Percentiles rank a stretch among this genome's conserved stretches.
Evolutionary conservation across 495 filamentous ascomycete species (phyloP).

Genomic region (Friedmanniomyces simplex): DNA sequence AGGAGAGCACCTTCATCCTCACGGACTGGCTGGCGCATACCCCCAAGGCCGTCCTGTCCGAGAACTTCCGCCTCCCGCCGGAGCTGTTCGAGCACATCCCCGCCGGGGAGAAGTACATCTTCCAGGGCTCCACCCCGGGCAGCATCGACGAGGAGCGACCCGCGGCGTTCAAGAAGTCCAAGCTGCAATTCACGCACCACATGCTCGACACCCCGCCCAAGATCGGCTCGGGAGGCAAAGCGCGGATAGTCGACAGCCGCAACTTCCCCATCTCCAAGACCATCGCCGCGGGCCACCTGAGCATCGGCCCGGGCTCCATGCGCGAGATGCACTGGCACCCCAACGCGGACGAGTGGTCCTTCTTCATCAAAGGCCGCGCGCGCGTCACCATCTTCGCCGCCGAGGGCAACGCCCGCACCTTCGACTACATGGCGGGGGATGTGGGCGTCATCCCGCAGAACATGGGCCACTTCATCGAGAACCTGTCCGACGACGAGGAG

Average conservation of each 20-base stretch:
- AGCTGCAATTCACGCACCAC: slow-evolving; percentile 49
- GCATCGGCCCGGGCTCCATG: slow-evolving; percentile 58
- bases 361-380: slow-evolving; percentile 58
- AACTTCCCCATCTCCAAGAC: slow-evolving; percentile 58
- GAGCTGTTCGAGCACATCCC: slow-evolving; percentile 51
- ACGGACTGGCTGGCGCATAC: slow-evolving; percentile 60
- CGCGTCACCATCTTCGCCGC: slow-evolving; percentile 58
- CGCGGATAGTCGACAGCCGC: slow-evolving; percentile 53
- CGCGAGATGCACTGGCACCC: slow-evolving; percentile 77
- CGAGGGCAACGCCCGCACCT: slow-evolving; percentile 49
- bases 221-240: slow-evolving; percentile 22
- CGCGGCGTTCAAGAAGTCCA: slow-evolving; percentile 45
- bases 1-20: slow-evolving; percentile 59
- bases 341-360: slow-evolving; percentile 58
- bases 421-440: slow-evolving; percentile 66
- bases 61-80: slow-evolving; percentile 54
- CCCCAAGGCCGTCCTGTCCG: slow-evolving; percentile 49
- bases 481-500: slow-evolving; percentile 56
- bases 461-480: slow-evolving; percentile 62
- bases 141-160: slow-evolving; percentile 40
- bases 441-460: slow-evolving; percentile 56
- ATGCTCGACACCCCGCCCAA: slow-evolving; percentile 50
- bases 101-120: slow-evolving; percentile 55
- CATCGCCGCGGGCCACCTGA: slow-evolving; percentile 51
- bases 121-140: slow-evolving; percentile 41